phyloP scores from a whole-genome alignment of 768 basidiomycete genomes.

The Gymnopilus dilepis region DNA sequence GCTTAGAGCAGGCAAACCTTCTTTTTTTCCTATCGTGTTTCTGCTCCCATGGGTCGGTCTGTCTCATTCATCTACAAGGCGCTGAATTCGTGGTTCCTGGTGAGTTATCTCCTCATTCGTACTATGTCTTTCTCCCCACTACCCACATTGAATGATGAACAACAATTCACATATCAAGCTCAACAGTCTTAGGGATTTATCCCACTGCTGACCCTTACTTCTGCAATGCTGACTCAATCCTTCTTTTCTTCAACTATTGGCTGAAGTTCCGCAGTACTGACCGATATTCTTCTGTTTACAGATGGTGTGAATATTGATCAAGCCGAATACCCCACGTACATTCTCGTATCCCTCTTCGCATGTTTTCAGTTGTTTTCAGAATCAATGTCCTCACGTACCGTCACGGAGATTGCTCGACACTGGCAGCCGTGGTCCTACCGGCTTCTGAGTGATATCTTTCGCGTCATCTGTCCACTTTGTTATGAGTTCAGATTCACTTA shows the following conservation, averaged over 20 bases:
- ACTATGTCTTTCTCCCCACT: slow-evolving; percentile 1
- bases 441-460: no score
- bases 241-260: slow-evolving; percentile 7
- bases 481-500: not conserved
- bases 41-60: not conserved
- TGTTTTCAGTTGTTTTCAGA: no score
- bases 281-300: not conserved
- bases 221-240: slow-evolving; percentile 62
- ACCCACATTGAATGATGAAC: slow-evolving; percentile 48
- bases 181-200: slow-evolving; percentile 61
- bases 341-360: no score
- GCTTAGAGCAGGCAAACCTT: not conserved
- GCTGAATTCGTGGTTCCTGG: not conserved
- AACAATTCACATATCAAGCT: slow-evolving; percentile 65
- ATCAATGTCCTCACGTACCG: no score
- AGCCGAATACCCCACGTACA: no score
- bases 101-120: slow-evolving; percentile 10
- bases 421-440: no score
- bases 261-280: not conserved
- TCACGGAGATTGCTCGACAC: no score
- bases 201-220: slow-evolving; percentile 57
- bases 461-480: no score
- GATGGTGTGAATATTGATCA: no score
- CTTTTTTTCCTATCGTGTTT: not conserved
- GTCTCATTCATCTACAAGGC: not conserved